Percentiles rank a stretch among this genome's conserved stretches.
Conservation (phyloP, 1,284 basidiomycete species). For the Ganoderma sinense region DNA sequence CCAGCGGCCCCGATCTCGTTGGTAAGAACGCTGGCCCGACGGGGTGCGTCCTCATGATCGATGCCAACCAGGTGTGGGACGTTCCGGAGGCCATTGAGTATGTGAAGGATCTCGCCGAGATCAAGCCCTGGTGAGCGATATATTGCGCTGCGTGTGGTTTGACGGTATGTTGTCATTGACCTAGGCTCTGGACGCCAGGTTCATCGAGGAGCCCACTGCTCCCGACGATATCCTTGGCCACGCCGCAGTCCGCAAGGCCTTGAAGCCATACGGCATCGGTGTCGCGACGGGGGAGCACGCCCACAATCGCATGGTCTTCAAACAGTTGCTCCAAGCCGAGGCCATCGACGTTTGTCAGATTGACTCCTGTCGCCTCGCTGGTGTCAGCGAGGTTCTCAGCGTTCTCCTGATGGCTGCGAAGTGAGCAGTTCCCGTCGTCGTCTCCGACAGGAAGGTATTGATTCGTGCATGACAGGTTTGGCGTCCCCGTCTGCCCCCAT, state of each 20-base stretch:
- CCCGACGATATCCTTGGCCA: conserved; percentile 92
- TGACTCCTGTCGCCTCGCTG: conserved; percentile 92
- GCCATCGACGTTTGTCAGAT: conserved; percentile 97
- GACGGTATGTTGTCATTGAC: conserved; percentile 1
- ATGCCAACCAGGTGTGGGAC: conserved; percentile 98
- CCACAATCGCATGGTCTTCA: conserved; percentile 97
- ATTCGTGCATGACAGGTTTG: conserved; percentile 58
- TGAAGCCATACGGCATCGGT: conserved; percentile 87
- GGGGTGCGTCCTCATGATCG: conserved; percentile 94
- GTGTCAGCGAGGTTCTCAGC: conserved; percentile 92
- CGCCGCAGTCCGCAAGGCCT: conserved; percentile 80
- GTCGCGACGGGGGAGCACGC: conserved; percentile 97
- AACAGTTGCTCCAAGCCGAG: conserved; percentile 92
- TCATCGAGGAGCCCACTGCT: conserved; percentile 95
- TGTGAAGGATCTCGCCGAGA: conserved; percentile 79
- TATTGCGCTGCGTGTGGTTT: background rate
- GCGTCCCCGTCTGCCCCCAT: conserved; percentile 91
- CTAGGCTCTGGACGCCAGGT: conserved; percentile 54
- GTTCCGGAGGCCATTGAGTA: conserved; percentile 93
- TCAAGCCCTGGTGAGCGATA: conserved; percentile 84
- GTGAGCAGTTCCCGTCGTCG: conserved; percentile 47
- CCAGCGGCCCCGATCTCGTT: conserved; percentile 65
- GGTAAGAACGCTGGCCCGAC: conserved; percentile 96
- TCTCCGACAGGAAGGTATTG: background rate
- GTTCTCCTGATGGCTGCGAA: conserved; percentile 96